Base-by-base conservation (phyloP, 768 basidiomycete genomes). In the Xanthoconium purpureum region DNA sequence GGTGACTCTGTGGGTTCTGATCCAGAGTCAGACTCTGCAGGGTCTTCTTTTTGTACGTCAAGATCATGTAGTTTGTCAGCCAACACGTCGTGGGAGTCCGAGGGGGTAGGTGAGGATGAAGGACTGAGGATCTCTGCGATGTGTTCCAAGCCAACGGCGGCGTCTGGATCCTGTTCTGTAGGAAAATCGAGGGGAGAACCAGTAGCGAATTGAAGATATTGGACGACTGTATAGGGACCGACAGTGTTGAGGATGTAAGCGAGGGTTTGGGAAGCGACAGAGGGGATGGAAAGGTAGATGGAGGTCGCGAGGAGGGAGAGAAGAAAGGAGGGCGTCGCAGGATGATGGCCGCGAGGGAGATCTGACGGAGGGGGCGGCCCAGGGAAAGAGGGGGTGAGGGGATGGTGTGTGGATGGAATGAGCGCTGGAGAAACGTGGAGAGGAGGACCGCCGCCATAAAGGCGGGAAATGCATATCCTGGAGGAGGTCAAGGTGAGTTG, bases 231-330 rank as follows among this genome's bases (percentile, higher is more conserved):
- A 53, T 79, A 79, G 0, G 94, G 93, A 3, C 91, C 87, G 35
- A 96, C 77, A 2, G 89, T 89, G 53, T 76, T 80, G 39, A 94
- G 74, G 30, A 96, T 81, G 42, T 82, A 74, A 2, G 80, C 74
- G n/a, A 95, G 77, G 0, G 91, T 87, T 59, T 91, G 85, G 0
- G 88, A 83, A 11, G 89, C 84, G 18, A 94, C 69, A 6, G 84
- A 78, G 0, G 91, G 88, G 17, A 94, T 87, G 32, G 88, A 90
- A 20, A 98, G 84, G 70, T 91, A 97, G 20, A 91, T 81, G 1
- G 92, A 80, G 14, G 92, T 93, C 0, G 94, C 91, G 33, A 98
- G 83, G 15, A 97, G 79, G 5, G 93, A 94, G 14, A 94, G 77
- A 7, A 97, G 80, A 63, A 97, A 87, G 10, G 83, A 79, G 5